phyloP scores from a whole-genome alignment of 2,329 filamentous ascomycete genomes.

The Stachybotrys chlorohalonatus region DNA sequence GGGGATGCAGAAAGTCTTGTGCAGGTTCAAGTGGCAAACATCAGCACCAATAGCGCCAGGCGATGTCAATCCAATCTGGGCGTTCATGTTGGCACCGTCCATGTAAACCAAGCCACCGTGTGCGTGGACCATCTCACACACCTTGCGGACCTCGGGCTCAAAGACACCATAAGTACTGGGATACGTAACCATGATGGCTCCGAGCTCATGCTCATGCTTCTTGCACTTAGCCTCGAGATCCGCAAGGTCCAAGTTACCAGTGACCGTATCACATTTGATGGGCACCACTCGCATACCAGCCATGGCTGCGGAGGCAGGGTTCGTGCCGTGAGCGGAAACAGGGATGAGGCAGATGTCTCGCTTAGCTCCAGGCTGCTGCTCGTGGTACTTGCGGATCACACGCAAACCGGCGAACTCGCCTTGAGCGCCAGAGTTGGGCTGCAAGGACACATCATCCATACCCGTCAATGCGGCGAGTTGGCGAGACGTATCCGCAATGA shows the following conservation, averaged over 20 bases:
- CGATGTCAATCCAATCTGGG: conserved; percentile 89
- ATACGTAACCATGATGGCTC: conserved; percentile 94
- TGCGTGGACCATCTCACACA: conserved; percentile 75
- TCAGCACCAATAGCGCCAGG: conserved; percentile 96
- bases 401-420: conserved; percentile 88
- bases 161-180: conserved; percentile 93
- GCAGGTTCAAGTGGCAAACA: conserved; percentile 92
- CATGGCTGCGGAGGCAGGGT: conserved; percentile 93
- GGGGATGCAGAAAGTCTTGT: conserved; percentile 98
- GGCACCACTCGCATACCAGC: conserved; percentile 89
- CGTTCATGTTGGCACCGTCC: conserved; percentile 98
- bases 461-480: conserved; percentile 80
- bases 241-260: conserved; percentile 79
- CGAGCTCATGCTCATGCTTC: conserved; percentile 77
- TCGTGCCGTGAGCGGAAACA: conserved; percentile 90
- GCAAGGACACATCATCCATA: conserved; percentile 78
- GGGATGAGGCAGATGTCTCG: conserved; percentile 91
- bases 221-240: conserved; percentile 87
- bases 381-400: conserved; percentile 75
- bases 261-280: conserved; percentile 79
- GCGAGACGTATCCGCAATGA: conserved; percentile 63
- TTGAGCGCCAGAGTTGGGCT: conserved; percentile 93
- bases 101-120: conserved; percentile 96
- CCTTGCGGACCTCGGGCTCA: conserved; percentile 80
- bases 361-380: conserved; percentile 42